phyloP scores from a whole-genome alignment of 2,329 filamentous ascomycete genomes.

The Acrodontium crateriforme region DNA sequence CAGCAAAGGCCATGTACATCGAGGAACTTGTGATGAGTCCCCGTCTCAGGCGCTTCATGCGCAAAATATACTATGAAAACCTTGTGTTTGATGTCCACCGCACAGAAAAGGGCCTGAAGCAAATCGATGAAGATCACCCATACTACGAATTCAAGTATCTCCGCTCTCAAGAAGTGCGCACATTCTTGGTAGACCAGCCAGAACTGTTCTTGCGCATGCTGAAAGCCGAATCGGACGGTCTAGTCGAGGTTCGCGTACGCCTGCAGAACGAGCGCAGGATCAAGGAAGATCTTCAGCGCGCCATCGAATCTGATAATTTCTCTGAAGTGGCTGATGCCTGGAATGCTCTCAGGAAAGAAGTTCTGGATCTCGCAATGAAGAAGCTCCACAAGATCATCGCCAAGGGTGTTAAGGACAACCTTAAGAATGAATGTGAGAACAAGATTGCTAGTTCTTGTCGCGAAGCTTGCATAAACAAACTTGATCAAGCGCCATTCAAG shows the following conservation, averaged over 20 bases:
- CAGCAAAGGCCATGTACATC: conserved; percentile 74
- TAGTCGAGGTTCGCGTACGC: conserved; percentile 71
- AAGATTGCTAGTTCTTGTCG: conserved; percentile 77
- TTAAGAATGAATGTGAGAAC: conserved; percentile 88
- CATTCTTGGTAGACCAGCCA: conserved; percentile 65
- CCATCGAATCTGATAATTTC: conserved; percentile 89
- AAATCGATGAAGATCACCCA: conserved; percentile 87
- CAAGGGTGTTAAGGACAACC: conserved; percentile 85
- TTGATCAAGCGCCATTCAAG: conserved; percentile 94
- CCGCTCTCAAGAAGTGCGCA: conserved; percentile 57
- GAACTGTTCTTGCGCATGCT: conserved; percentile 95
- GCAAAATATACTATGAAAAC: conserved; percentile 68
- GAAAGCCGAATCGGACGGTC: conserved; percentile 84
- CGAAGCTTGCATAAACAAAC: conserved; percentile 73
- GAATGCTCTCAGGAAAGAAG: conserved; percentile 77
- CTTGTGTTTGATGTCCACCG: conserved; percentile 76
- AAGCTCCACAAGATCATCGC: conserved; percentile 76
- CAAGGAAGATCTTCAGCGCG: conserved; percentile 59
- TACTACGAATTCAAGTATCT: conserved; percentile 98
- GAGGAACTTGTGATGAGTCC: conserved; percentile 84
- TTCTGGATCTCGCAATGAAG: conserved; percentile 64
- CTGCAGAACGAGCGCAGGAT: conserved; percentile 67
- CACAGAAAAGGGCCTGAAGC: conserved; percentile 85
- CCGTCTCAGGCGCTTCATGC: conserved; percentile 75
- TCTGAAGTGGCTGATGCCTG: conserved; percentile 90